These are phyloP conservation scores for Xylariomycetidae sp. DNA, from an alignment of 2,329 filamentous ascomycete genomes.

Conservation along the genomic window DNA sequence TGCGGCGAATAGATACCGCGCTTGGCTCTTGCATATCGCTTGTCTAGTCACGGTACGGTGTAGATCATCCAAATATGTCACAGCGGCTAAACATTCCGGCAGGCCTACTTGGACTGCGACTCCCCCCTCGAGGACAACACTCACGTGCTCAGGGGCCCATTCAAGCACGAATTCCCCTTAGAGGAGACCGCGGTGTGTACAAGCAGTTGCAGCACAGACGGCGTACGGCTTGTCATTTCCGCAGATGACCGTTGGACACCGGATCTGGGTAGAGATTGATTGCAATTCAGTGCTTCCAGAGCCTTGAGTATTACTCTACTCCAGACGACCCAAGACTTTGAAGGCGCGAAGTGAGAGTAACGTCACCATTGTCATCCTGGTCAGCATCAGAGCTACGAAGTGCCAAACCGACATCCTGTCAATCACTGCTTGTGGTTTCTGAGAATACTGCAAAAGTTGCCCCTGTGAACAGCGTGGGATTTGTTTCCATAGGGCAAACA, in stretches of 20 bases:
- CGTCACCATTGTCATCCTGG: no score
- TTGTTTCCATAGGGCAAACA: no score
- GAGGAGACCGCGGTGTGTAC: not conserved
- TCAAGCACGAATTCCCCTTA: not conserved
- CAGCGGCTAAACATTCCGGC: conserved; percentile 3
- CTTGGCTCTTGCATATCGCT: conserved; percentile 1
- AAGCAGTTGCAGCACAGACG: not conserved
- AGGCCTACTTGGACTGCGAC: not conserved
- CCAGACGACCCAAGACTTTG: no score
- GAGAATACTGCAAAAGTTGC: no score
- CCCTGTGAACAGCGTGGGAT: no score
- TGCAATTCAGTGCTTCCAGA: not conserved
- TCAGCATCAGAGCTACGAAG: no score
- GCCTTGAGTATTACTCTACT: not conserved
- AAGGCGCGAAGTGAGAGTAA: no score
- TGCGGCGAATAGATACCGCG: not conserved
- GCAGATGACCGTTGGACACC: not conserved
- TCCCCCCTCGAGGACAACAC: not conserved
- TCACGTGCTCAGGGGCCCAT: not conserved
- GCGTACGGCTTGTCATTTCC: not conserved
- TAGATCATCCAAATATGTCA: conserved; percentile 1
- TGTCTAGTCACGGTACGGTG: not conserved
- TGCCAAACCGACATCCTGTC: no score
- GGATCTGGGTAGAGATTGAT: not conserved
- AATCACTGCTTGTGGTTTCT: no score